Conservation (phyloP, 805 yeast species). For the Schwanniomyces sp. region DNA sequence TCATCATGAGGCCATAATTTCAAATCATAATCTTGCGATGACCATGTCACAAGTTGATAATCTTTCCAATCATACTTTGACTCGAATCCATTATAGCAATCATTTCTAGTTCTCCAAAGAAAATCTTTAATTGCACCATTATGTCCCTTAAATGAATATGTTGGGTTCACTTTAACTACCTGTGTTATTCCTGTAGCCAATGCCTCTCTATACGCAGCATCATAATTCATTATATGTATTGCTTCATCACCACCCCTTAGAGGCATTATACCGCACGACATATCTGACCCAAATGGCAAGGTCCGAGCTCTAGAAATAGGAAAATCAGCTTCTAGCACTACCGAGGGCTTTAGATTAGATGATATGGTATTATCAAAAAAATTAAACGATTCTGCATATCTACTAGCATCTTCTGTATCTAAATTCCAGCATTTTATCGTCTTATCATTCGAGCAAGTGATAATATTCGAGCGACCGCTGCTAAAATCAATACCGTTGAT, state of each 20-base stretch:
- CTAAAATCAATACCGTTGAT: conserved; percentile 89
- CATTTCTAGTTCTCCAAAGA: conserved; percentile 68
- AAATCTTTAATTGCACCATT: conserved; percentile 84
- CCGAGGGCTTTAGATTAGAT: conserved; percentile 39
- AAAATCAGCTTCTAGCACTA: conserved; percentile 67
- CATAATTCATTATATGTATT: conserved; percentile 54
- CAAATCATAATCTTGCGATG: conserved; percentile 76
- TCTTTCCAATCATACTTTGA: conserved; percentile 66
- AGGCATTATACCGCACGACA: conserved; percentile 86
- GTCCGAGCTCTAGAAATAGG: conserved; percentile 90
- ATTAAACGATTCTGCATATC: conserved; percentile 13
- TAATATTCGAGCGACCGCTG: conserved; percentile 55
- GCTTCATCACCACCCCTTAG: conserved; percentile 79
- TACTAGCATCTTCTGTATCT: conserved; percentile 19
- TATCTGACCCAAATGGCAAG: conserved; percentile 77
- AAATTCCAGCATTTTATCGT: conserved; percentile 82
- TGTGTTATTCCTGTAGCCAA: conserved; percentile 24
- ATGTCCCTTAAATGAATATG: conserved; percentile 74
- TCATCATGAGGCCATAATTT: conserved; percentile 70
- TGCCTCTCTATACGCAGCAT: conserved; percentile 30
- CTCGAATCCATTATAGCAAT: conserved; percentile 44
- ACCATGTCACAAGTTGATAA: conserved; percentile 92
- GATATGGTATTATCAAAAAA: conserved; percentile 15
- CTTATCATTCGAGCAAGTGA: conserved; percentile 85
- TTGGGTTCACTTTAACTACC: conserved; percentile 18